Evolutionary conservation across 768 basidiomycete genomes (phyloP).

Genomic region (Strobilomyces dryophilus): DNA sequence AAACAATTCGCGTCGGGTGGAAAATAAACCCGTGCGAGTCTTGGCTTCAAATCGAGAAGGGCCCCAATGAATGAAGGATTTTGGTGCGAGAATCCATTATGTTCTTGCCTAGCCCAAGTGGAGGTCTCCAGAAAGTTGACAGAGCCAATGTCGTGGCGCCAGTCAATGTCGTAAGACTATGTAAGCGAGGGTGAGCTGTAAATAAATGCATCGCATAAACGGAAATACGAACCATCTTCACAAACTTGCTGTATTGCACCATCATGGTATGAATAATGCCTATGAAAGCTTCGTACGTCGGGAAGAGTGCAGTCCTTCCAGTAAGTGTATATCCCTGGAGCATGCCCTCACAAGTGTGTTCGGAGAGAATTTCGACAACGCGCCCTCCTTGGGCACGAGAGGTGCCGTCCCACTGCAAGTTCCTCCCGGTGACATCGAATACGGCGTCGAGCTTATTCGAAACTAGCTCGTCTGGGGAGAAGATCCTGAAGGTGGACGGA

Average conservation of each 20-base stretch:
- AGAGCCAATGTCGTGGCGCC: constrained; percentile 68
- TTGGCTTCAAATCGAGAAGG: constrained; percentile 73
- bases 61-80: constrained; percentile 84
- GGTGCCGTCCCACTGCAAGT: constrained; percentile 83
- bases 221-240: constrained; percentile 59
- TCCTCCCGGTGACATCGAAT: constrained; percentile 60
- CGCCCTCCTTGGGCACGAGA: constrained; percentile 71
- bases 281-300: constrained; percentile 88
- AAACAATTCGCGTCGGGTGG: constrained; percentile 91
- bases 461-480: constrained; percentile 85
- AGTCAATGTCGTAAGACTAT: constrained; percentile 56
- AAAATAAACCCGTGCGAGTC: constrained; percentile 71
- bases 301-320: constrained; percentile 81
- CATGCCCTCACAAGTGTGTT: constrained; percentile 88
- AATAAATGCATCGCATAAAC: not conserved
- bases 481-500: constrained; percentile 77
- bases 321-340: constrained; percentile 91
- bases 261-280: constrained; percentile 90
- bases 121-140: constrained; percentile 88
- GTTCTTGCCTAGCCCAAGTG: constrained; percentile 81
- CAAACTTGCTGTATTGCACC: constrained; percentile 86
- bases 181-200: too few relatives aligned
- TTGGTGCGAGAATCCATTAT: constrained; percentile 90
- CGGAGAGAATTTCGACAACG: constrained; percentile 84
- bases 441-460: constrained; percentile 87